Conservation (phyloP, 805 yeast species). For the Zygosaccharomyces bisporus region DNA sequence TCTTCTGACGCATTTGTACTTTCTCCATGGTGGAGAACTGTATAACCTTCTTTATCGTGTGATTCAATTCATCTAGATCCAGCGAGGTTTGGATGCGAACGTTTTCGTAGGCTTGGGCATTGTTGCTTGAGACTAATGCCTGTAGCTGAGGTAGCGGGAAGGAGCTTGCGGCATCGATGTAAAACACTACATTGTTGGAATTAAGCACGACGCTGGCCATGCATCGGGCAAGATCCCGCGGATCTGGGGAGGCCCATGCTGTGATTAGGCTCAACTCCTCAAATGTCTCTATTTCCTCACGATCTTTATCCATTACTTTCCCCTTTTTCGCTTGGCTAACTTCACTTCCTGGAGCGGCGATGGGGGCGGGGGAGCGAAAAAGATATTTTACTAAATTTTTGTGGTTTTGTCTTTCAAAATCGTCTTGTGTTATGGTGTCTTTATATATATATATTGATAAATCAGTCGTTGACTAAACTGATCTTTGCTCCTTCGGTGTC, state of each 20-base stretch:
- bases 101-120: constrained; percentile 23
- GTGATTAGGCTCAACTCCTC: constrained; percentile 9
- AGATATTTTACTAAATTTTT: neutral
- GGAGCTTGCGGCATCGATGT: constrained; percentile 31
- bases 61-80: constrained; percentile 27
- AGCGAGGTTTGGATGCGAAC: constrained; percentile 28
- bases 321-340: neutral
- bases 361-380: no score
- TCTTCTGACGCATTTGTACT: constrained; percentile 5
- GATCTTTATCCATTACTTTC: neutral
- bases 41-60: constrained; percentile 16
- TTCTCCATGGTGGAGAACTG: constrained; percentile 14
- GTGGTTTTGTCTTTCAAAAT: neutral
- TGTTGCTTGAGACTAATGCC: constrained; percentile 17
- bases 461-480: constrained; percentile 26
- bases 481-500: constrained; percentile 34
- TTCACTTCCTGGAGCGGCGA: no score
- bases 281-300: neutral
- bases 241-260: constrained; percentile 17
- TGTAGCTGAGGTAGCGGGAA: constrained; percentile 32
- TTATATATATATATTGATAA: neutral
- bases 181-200: constrained; percentile 22
- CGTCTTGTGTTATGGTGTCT: neutral
- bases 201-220: constrained; percentile 9
- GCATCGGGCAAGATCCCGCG: constrained; percentile 10